phyloP scores from a whole-genome alignment of 2,329 filamentous ascomycete species.

The Diplodia mutila region DNA sequence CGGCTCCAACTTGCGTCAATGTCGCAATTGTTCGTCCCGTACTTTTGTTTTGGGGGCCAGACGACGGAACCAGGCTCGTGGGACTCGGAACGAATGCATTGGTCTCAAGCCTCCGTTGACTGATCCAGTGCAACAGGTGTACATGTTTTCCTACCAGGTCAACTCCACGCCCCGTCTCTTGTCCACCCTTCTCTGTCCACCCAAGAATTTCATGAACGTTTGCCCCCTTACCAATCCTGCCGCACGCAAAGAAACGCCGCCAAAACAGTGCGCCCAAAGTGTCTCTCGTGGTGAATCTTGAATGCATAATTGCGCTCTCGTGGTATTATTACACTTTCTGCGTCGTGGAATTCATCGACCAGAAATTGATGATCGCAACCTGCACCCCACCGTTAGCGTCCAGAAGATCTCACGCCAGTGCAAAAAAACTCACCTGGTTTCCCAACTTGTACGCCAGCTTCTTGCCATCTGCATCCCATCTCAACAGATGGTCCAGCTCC shows the following conservation, averaged over 20 bases:
- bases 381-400: conserved; percentile 26
- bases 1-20: too few relatives aligned
- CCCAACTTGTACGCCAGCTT: conserved; percentile 42
- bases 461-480: conserved; percentile 45
- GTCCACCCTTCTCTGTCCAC: conserved; percentile 8
- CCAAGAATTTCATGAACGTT: conserved; percentile 5
- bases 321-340: conserved; percentile 24
- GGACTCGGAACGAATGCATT: conserved; percentile 13
- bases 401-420: too few relatives aligned
- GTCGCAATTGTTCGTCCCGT: not conserved
- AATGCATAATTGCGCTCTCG: conserved; percentile 8
- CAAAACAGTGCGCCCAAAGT: conserved; percentile 21
- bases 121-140: conserved; percentile 21
- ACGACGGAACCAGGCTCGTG: not conserved
- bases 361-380: conserved; percentile 42
- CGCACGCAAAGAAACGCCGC: conserved; percentile 21
- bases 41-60: not conserved
- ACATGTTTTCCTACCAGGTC: conserved; percentile 22
- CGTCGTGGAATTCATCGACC: conserved; percentile 28
- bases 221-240: not conserved
- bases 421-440: conserved; percentile 40
- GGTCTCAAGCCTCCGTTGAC: conserved; percentile 13
- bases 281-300: conserved; percentile 23
- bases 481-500: conserved; percentile 35
- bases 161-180: conserved; percentile 20